Evolutionary conservation across 2,329 filamentous ascomycete genomes (phyloP), one percentile per base, ranked within the genome.

Genomic region (Diplodia seriata): DNA sequence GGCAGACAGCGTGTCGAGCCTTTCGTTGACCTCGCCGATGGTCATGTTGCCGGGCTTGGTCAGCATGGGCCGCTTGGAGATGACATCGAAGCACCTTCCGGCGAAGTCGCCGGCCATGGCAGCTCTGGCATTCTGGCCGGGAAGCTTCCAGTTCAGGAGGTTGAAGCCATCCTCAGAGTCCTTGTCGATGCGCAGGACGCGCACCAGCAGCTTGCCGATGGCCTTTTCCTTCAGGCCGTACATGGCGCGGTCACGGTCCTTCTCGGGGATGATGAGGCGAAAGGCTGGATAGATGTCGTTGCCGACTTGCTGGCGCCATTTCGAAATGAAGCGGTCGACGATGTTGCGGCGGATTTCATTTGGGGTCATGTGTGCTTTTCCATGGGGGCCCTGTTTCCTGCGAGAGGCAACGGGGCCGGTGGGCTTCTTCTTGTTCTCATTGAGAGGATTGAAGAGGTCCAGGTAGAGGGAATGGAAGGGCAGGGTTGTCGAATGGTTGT

Each of bases 221-320:
- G 90, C 87, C 76, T 91, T 94, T 81, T 99, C 95, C 76, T 98
- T 98, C 50, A 99, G 83, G 0, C 94, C 93, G 74, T 98, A 99
- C 83, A 97, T 93, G 20, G 91, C 91, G 57, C 95, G 88, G 74
- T 98, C 93, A 49, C 93, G 88, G 75, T 99, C 95, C 76, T 97
- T 96, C 74, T 96, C 93, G 0, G 94, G 94, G 3, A 97, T 85
- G 68, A 98, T 97, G 56, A 99, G 86, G 23, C 95, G 89, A 78
- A 99, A 86, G 1, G 93, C 94, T 0, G 95, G 95, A 76, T 95
- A 98, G 73, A 99, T 92, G 78, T 99, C 95, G 72, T 92, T 83
- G 31, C 95, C 95, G 26, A 97, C 94, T 70, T 97, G 90, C 67
- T 88, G 88, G 49, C 94, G 88, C 95, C 95, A 99, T 77, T 88